Conservation (phyloP, 164 flowering plant species). For the Aristolochia contorta region DNA sequence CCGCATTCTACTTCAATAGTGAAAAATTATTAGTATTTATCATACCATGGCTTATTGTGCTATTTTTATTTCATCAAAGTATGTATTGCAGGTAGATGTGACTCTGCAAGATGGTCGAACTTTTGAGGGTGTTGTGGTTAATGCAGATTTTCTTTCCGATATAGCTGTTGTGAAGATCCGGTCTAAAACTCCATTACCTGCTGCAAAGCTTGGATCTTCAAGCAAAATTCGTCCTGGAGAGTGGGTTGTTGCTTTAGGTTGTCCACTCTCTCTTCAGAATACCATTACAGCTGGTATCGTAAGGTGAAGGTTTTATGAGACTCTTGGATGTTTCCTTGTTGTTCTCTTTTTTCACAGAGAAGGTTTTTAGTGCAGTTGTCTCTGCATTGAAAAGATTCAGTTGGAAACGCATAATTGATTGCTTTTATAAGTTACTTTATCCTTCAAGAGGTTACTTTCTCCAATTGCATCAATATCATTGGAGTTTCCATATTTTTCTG, state of each 20-base stretch:
- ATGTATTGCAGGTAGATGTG: constrained; percentile 62
- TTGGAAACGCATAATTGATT: no score
- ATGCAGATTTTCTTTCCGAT: constrained; percentile 88
- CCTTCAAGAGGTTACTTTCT: no score
- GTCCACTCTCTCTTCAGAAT: constrained; percentile 91
- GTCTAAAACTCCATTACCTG: constrained; percentile 75
- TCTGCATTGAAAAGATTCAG: no score
- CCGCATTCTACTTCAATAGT: no score
- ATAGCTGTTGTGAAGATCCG: constrained; percentile 84
- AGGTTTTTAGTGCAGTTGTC: no score
- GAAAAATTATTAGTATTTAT: no score
- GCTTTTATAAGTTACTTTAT: no score
- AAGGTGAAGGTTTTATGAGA: constrained; percentile 45
- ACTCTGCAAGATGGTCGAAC: constrained; percentile 93
- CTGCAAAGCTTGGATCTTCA: constrained; percentile 79
- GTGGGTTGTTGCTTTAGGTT: constrained; percentile 90
- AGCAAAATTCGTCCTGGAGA: constrained; percentile 88
- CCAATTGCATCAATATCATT: no score
- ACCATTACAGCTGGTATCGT: constrained; percentile 94
- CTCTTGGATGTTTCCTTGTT: no score
- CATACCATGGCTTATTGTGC: no score
- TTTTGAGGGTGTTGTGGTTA: constrained; percentile 72
- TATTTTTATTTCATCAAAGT: background rate
- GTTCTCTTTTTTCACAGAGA: no score
- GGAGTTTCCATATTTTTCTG: no score